Evolutionary conservation across 768 basidiomycete species (phyloP).

Genomic region (Cantharellus anzutake): DNA sequence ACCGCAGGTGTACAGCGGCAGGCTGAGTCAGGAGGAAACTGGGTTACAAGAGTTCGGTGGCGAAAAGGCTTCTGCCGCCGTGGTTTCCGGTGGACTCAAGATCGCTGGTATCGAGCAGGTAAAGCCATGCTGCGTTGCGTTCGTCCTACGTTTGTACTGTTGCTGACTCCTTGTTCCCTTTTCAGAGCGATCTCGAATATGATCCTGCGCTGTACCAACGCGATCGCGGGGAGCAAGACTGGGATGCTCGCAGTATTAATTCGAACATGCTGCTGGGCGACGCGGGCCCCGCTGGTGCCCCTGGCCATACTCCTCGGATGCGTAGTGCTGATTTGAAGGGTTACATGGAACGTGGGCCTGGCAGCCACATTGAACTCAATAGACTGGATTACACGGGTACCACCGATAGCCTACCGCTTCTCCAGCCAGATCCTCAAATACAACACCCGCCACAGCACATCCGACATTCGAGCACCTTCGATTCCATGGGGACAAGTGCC

Average conservation of each 20-base stretch:
- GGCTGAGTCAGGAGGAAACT: conserved; percentile 41
- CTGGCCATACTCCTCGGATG: background rate
- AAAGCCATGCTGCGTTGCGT: conserved; percentile 7
- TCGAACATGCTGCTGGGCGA: conserved; percentile 6
- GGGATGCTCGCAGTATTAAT: conserved; percentile 61
- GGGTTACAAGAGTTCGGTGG: conserved; percentile 63
- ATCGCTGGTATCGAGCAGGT: conserved; percentile 72
- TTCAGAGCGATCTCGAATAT: conserved; percentile 53
- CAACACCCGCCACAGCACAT: background rate
- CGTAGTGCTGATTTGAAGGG: background rate
- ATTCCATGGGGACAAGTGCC: too few relatives aligned
- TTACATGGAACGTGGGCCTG: background rate
- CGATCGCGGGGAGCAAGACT: conserved; percentile 72
- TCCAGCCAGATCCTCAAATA: background rate
- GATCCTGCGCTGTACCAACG: conserved; percentile 62
- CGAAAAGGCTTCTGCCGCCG: conserved; percentile 50
- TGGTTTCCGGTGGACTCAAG: conserved; percentile 60
- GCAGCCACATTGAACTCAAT: background rate
- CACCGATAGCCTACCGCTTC: background rate
- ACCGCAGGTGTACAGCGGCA: conserved; percentile 56
- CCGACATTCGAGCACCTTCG: background rate
- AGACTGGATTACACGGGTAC: background rate
- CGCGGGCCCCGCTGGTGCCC: background rate
- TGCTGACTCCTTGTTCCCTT: background rate
- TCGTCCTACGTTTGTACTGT: background rate